Conservation (phyloP, 2,329 filamentous ascomycete species). For the Ophiostoma himal-ulmi region DNA sequence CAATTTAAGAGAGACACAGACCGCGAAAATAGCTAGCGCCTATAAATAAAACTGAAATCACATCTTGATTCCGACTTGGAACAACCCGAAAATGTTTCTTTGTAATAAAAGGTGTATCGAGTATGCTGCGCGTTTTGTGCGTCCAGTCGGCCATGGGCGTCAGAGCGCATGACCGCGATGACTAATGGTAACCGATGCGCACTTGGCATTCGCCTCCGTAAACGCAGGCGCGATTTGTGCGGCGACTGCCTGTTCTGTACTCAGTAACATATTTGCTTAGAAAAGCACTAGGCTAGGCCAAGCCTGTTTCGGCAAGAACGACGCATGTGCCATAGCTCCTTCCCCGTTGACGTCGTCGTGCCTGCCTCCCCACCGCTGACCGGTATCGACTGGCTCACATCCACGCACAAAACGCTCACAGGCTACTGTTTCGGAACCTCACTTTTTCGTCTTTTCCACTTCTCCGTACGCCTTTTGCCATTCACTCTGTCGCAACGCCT, state of each 20-base stretch:
- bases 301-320: conserved; percentile 8
- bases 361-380: neutral
- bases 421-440: neutral
- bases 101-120: neutral
- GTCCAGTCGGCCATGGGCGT: neutral
- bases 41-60: neutral
- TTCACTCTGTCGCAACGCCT: neutral
- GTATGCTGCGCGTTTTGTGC: neutral
- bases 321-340: neutral
- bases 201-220: neutral
- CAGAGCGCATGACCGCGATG: neutral
- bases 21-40: neutral
- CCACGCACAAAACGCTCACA: conserved; percentile 26
- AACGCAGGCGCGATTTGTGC: conserved; percentile 13
- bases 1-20: conserved; percentile 16
- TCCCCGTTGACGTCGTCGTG: neutral
- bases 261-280: too few species aligned
- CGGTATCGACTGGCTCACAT: conserved; percentile 19
- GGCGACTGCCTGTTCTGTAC: neutral
- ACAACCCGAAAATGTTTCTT: neutral
- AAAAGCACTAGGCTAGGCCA: neutral
- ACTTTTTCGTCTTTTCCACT: neutral
- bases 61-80: neutral
- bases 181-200: neutral
- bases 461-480: neutral